Conservation (phyloP, 2,329 filamentous ascomycete species). For the Penicillium digitatum region DNA sequence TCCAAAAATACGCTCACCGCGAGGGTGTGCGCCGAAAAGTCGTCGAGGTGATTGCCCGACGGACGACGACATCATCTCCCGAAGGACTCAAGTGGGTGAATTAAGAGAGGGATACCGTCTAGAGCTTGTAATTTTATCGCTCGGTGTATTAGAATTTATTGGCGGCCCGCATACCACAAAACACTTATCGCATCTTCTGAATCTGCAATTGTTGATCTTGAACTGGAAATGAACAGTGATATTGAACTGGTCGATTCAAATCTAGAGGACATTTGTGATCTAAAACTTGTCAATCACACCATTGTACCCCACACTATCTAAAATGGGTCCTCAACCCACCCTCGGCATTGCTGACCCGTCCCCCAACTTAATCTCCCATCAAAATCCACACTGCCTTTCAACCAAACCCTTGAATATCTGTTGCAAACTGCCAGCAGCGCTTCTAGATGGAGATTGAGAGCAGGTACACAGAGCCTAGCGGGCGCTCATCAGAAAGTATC, state of each 20-base stretch:
- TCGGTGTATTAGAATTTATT: conserved; percentile 21
- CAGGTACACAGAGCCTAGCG: background rate
- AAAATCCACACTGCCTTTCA: background rate
- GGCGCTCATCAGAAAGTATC: background rate
- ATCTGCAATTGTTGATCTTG: background rate
- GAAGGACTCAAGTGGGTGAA: conserved; percentile 38
- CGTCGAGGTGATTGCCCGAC: conserved; percentile 63
- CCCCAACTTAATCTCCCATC: background rate
- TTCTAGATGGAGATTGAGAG: conserved; percentile 1
- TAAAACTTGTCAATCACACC: background rate
- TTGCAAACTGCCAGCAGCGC: background rate
- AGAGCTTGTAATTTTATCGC: conserved; percentile 22
- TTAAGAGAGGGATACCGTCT: conserved; percentile 12
- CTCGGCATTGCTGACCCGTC: background rate
- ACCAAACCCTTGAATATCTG: background rate
- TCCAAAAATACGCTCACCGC: conserved; percentile 58
- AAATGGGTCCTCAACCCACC: conserved; percentile 1
- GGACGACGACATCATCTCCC: conserved; percentile 48
- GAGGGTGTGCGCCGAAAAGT: conserved; percentile 68
- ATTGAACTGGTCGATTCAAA: background rate
- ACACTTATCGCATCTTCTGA: background rate
- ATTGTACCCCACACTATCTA: background rate
- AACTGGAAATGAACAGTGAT: background rate
- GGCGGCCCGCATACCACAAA: conserved; percentile 8
- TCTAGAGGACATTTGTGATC: background rate